Evolutionary conservation across 257 asterid species (phyloP), one percentile per base, ranked within the genome.

Genomic region (Cordia subcordata): DNA sequence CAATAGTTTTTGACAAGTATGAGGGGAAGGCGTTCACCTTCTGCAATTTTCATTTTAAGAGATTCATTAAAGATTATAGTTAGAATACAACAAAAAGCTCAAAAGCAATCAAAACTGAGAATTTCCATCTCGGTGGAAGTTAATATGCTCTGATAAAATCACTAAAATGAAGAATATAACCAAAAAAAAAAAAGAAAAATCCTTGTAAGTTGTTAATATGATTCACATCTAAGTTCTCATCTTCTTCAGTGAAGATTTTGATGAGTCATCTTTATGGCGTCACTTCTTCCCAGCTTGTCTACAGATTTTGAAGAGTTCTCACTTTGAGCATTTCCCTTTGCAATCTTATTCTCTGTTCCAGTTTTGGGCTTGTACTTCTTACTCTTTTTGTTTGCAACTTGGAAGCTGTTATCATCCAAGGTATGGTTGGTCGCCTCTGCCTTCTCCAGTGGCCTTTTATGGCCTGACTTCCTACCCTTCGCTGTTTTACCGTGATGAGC

Each of bases 401-500:
- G 64, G 57, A 46, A 62, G 60, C 27, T 54, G 62, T 59, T 68
- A 47, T 57, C 73, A 32, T 49, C 70, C 5, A 21, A 8, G 19
- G 49, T 63, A 59, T 53, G 65, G 60, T 55, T 68, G 59, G 56
- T 33, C 49, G 67, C 67, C n/a, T 74, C 75, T 57, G 61, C 66
- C 64, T 71, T 60, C 59, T 64, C 82, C 22, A 76, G 61, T 16
- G 60, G 51, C 61, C 67, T 69, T 63, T 79, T 79, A 50, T 51
- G 65, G 67, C 79, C 82, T 8, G 73, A 65, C 63, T 67, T 79
- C 60, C 62, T 79, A 4, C 46, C 14, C 62, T 77, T 79, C 49
- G 56, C 20, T 50, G 59, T 67, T 37, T 86, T 70, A 53, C 76
- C 79, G 53, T 82, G 94, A 67, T 81, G 85, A 68, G 96, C 88